These are phyloP conservation scores for Amphibolis antarctica DNA, from an alignment of 106 monocot species.

Conservation along the genomic window DNA sequence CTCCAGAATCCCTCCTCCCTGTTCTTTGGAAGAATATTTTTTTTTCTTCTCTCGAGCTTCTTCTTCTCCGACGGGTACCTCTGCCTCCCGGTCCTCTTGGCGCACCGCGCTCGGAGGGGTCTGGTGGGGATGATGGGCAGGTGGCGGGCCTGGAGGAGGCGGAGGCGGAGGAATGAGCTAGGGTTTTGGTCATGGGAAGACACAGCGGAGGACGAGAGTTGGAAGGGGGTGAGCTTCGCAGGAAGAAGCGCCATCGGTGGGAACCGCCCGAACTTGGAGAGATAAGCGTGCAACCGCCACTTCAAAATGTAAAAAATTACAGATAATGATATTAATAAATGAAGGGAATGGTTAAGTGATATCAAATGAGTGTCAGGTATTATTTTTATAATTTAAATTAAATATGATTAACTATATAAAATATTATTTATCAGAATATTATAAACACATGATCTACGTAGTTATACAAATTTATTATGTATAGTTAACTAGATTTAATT, in stretches of 20 bases:
- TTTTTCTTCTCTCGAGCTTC: conserved; percentile 49
- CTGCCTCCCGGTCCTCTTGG: conserved; percentile 76
- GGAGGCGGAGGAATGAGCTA: not conserved
- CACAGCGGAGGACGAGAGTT: not conserved
- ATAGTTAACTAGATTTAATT: too few species aligned
- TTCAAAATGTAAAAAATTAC: too few species aligned
- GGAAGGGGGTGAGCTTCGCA: not conserved
- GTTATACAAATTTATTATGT: too few species aligned
- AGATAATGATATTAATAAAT: too few species aligned
- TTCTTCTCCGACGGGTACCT: conserved; percentile 99
- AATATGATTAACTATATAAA: too few species aligned
- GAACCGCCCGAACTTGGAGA: not conserved
- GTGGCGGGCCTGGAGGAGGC: not conserved
- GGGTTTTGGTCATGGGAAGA: not conserved
- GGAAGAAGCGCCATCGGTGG: conserved; percentile 3
- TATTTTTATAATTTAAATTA: too few species aligned
- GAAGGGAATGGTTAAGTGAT: too few species aligned
- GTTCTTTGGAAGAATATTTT: conserved; percentile 24
- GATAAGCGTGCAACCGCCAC: too few species aligned
- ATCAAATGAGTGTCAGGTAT: too few species aligned
- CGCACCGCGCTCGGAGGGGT: conserved; percentile 16
- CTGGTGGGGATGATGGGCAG: not conserved
- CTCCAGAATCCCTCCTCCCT: conserved; percentile 88
- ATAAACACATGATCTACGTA: too few species aligned
- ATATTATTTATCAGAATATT: too few species aligned